Evolutionary conservation across 2,329 filamentous ascomycete genomes (phyloP), one percentile per base, ranked within the genome.

Genomic region (Fusarium virguliforme): DNA sequence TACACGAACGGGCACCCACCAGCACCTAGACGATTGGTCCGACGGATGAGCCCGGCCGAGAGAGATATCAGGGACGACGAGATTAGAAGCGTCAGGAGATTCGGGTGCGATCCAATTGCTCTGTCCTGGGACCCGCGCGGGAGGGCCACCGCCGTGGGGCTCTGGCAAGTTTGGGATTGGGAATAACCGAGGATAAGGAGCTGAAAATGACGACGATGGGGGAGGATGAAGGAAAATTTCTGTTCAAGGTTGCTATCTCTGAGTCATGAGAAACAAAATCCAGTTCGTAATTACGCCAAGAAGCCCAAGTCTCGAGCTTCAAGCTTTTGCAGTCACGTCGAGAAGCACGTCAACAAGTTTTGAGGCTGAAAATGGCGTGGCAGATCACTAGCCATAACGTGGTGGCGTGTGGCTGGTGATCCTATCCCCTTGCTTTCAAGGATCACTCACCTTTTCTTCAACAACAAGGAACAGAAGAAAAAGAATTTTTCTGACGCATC

Each of bases 151-250:
- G 65, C 48, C 48, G 48, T 53, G 30, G 48, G 48, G 48, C n/a
- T 53, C 41, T 58, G 37, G 18, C 18, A 18, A 18, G 18, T 18
- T 18, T 18, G 18, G 18, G 18, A 18, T 18, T 18, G 40, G 59
- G 60, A 58, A 72, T 75, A 75, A 73, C 73, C 73, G 73, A 75
- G 73, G 73, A 75, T 75, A 75, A 74, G 51, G 30, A 50, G 41
- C 37, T 18, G 35, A 67, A 35, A 46, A 54, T 60, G 53, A 62
- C 38, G 40, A 58, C 48, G 48, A 26, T 46, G 40, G 15, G 40
- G 24, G 13, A 34, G 48, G 18, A 18, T 18, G 18, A 48, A n/a
- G 18, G 3, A 35, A 51, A 48, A 34, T 24, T 41, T 24, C 15
- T 50, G 3, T 26, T 46, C n/a, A 57, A 50, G 15, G 53, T 18